Evolutionary conservation across 2,329 filamentous ascomycete species (phyloP).

Genomic region (Pestalotiopsis fici): DNA sequence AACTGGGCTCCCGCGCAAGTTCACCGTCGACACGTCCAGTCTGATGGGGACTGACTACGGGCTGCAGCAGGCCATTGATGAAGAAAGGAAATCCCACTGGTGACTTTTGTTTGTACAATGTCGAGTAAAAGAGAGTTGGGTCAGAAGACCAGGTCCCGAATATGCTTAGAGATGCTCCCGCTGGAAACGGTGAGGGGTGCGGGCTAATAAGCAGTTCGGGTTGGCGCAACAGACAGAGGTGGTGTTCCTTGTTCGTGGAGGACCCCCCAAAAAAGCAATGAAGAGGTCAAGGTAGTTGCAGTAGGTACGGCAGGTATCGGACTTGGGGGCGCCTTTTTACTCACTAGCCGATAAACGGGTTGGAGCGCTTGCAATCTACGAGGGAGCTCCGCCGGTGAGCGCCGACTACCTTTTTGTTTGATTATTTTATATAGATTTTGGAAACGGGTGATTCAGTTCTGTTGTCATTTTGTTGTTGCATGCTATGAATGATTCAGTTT

Average conservation of each 20-base stretch:
- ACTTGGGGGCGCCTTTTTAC: neutral
- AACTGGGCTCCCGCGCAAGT: slow-evolving; percentile 52
- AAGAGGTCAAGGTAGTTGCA: neutral
- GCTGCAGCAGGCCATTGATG: slow-evolving; percentile 58
- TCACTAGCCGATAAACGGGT: neutral
- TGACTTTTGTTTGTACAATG: neutral
- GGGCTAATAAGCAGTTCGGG: neutral
- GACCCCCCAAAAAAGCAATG: neutral
- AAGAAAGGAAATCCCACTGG: slow-evolving; percentile 3
- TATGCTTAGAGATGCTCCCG: neutral
- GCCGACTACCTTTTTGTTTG: neutral
- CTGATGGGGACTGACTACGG: slow-evolving; percentile 47
- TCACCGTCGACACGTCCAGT: slow-evolving; percentile 46
- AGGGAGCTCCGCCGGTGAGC: neutral
- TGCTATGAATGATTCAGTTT: neutral
- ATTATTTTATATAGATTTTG: no score
- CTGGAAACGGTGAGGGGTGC: neutral
- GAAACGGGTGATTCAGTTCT: neutral
- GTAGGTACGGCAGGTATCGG: neutral
- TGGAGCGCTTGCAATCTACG: neutral
- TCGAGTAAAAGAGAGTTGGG: neutral
- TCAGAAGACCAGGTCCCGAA: neutral
- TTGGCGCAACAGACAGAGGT: neutral
- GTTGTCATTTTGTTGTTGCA: neutral
- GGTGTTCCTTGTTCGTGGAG: neutral